Conservation (phyloP, 805 yeast genomes). For the Dipodascopsis tothii region DNA sequence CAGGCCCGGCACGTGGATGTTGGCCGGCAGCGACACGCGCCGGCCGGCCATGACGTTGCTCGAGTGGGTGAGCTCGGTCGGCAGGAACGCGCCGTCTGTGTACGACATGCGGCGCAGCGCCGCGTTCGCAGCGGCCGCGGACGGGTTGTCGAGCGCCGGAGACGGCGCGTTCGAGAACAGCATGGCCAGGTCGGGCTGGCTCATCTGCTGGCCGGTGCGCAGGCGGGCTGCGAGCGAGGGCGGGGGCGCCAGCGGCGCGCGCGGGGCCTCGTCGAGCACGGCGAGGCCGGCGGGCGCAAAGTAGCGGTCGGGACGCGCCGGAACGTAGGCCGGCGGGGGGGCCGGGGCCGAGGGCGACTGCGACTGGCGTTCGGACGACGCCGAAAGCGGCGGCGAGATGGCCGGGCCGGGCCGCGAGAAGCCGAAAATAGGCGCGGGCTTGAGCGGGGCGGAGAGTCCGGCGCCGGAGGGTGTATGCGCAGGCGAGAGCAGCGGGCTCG, state of each 20-base stretch:
- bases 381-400: background rate
- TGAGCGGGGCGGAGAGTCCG: background rate
- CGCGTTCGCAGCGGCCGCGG: background rate
- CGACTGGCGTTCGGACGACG: background rate
- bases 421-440: background rate
- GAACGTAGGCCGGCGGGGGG: background rate
- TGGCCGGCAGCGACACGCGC: constrained; percentile 4
- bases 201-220: background rate
- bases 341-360: background rate
- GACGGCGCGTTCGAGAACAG: background rate
- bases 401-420: background rate
- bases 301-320: background rate
- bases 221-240: too few species aligned
- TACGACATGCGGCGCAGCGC: background rate
- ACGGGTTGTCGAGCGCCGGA: background rate
- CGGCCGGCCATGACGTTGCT: constrained; percentile 10
- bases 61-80: constrained; percentile 9
- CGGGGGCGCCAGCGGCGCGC: too few species aligned
- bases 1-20: background rate
- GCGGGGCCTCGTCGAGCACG: background rate
- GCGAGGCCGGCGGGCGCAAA: background rate
- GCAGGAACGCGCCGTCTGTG: background rate
- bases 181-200: background rate
- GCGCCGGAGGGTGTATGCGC: background rate
- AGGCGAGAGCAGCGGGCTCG: background rate